phyloP scores from a whole-genome alignment of 257 asterid genomes.

The Voacanga thouarsii region DNA sequence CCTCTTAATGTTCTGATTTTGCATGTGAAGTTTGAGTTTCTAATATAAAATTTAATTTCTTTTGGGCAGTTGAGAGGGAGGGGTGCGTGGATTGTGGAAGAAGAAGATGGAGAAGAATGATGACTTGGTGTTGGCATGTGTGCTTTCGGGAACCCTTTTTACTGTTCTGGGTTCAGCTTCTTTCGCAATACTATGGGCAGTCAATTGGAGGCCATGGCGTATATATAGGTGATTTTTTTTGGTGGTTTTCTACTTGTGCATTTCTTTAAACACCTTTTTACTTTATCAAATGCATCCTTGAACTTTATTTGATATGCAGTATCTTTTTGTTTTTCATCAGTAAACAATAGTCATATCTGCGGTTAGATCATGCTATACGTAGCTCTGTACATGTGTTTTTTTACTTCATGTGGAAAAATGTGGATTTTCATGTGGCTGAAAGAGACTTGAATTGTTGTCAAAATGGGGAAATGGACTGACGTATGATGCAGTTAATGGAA shows the following conservation, averaged over 20 bases:
- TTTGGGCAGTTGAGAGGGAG: constrained; percentile 34
- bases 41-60: not conserved
- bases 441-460: not conserved
- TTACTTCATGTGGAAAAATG: not conserved
- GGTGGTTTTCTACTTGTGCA: not conserved
- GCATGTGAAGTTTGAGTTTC: not conserved
- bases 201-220: constrained; percentile 99
- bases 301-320: not conserved
- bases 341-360: not conserved
- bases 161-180: constrained; percentile 73
- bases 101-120: constrained; percentile 65
- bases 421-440: not conserved
- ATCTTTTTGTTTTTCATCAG: not conserved
- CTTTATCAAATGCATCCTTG: not conserved
- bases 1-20: not conserved
- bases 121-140: constrained; percentile 80
- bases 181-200: constrained; percentile 90
- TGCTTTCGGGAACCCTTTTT: constrained; percentile 80
- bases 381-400: not conserved
- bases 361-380: not conserved
- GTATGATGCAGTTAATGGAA: not conserved
- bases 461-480: not conserved
- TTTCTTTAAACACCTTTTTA: constrained; percentile 4
- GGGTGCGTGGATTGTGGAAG: constrained; percentile 26
- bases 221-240: constrained; percentile 60